phyloP scores from a whole-genome alignment of 805 yeast genomes.

The Cyberlindnera bimundalis region DNA sequence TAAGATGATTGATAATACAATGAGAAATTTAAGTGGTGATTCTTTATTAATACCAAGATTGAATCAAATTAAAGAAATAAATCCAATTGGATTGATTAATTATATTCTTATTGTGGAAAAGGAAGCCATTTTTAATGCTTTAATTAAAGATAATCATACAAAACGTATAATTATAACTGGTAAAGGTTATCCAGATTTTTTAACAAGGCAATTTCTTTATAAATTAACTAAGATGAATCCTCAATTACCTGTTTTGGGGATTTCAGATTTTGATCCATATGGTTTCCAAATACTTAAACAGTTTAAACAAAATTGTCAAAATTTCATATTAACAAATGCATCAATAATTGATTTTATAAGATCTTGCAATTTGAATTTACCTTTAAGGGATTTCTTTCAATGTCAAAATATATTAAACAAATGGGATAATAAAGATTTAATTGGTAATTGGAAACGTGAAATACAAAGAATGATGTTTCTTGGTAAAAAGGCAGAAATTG shows the following conservation, averaged over 20 bases:
- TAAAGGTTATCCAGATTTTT: slow-evolving; percentile 65
- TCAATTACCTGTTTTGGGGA: slow-evolving; percentile 37
- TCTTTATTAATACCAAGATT: slow-evolving; percentile 39
- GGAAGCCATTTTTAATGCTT: slow-evolving; percentile 45
- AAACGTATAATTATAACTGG: slow-evolving; percentile 49
- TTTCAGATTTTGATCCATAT: slow-evolving; percentile 65
- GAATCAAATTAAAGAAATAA: slow-evolving; percentile 17
- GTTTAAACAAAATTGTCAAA: slow-evolving; percentile 30
- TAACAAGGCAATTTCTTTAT: slow-evolving; percentile 45
- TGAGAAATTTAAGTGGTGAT: not conserved
- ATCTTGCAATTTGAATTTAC: slow-evolving; percentile 20
- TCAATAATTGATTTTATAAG: too few species aligned
- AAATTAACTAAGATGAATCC: slow-evolving; percentile 26
- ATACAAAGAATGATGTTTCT: slow-evolving; percentile 55
- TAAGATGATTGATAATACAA: slow-evolving; percentile 1
- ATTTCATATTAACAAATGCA: too few species aligned
- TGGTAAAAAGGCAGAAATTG: slow-evolving; percentile 60
- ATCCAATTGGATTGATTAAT: slow-evolving; percentile 10
- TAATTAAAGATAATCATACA: slow-evolving; percentile 13
- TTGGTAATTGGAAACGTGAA: slow-evolving; percentile 35
- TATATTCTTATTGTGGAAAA: slow-evolving; percentile 48
- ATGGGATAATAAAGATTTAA: slow-evolving; percentile 5
- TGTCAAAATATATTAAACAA: slow-evolving; percentile 24
- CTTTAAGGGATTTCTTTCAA: slow-evolving; percentile 28
- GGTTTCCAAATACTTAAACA: slow-evolving; percentile 56